These are phyloP conservation scores for Rauvolfia tetraphylla DNA, from an alignment of 257 asterid genomes.

Conservation along the genomic window DNA sequence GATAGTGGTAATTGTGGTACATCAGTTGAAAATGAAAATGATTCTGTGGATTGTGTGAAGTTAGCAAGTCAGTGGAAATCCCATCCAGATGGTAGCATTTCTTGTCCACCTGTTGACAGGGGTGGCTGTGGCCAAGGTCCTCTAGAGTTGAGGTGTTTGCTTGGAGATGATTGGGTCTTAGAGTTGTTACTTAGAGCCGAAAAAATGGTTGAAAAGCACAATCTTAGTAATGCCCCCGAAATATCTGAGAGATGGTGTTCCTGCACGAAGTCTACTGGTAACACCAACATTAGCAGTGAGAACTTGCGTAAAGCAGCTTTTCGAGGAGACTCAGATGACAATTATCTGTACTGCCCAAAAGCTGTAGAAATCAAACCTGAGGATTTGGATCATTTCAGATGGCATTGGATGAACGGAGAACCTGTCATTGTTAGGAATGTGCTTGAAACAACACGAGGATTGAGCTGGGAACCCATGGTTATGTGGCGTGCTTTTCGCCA, in stretches of 20 bases:
- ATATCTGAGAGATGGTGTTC: constrained; percentile 26
- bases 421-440: constrained; percentile 81
- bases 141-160: constrained; percentile 36
- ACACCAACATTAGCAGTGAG: constrained; percentile 14
- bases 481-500: constrained; percentile 97
- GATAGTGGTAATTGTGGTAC: constrained; percentile 6
- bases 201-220: constrained; percentile 15
- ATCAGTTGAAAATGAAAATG: constrained; percentile 26
- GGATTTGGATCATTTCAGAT: constrained; percentile 67
- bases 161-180: constrained; percentile 25
- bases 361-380: constrained; percentile 48
- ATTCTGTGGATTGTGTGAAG: constrained; percentile 15
- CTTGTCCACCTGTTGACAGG: constrained; percentile 40
- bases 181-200: constrained; percentile 42
- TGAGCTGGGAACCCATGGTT: constrained; percentile 99
- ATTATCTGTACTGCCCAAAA: constrained; percentile 58
- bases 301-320: constrained; percentile 52
- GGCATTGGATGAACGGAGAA: constrained; percentile 81
- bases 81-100: constrained; percentile 38
- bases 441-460: constrained; percentile 63
- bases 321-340: constrained; percentile 53
- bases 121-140: constrained; percentile 48
- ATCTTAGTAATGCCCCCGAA: constrained; percentile 22
- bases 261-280: constrained; percentile 26
- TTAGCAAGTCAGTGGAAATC: constrained; percentile 33